These are phyloP conservation scores for Daldinia sp. DNA, from an alignment of 2,329 filamentous ascomycete genomes.

Conservation along the genomic window DNA sequence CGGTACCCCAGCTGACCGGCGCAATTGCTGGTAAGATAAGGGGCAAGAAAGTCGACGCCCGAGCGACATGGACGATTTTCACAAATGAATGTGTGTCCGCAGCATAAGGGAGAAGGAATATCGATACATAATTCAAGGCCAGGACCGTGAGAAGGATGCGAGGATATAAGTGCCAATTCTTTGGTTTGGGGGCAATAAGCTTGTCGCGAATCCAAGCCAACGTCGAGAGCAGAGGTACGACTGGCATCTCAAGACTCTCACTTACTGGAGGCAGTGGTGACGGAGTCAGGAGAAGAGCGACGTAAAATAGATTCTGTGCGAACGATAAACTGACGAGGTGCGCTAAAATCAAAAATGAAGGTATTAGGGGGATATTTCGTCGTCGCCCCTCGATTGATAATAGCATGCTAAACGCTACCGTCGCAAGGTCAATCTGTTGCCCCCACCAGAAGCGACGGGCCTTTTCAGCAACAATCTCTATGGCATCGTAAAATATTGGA, in stretches of 20 bases:
- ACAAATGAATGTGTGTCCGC: slow-evolving; percentile 58
- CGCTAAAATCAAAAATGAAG: slow-evolving; percentile 69
- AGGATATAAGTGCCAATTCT: slow-evolving; percentile 58
- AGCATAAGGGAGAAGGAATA: slow-evolving; percentile 56
- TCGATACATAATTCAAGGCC: slow-evolving; percentile 52
- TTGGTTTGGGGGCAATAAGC: slow-evolving; percentile 57
- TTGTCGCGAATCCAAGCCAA: slow-evolving; percentile 49
- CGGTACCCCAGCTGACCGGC: slow-evolving; percentile 62
- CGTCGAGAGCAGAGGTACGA: slow-evolving; percentile 49
- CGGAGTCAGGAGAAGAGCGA: slow-evolving; percentile 68
- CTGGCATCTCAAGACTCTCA: slow-evolving; percentile 47
- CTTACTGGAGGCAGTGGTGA: slow-evolving; percentile 56
- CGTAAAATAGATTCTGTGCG: slow-evolving; percentile 72
- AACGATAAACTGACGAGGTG: slow-evolving; percentile 71
- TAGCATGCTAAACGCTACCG: slow-evolving; percentile 67
- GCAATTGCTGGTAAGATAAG: slow-evolving; percentile 61
- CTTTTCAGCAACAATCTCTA: slow-evolving; percentile 67
- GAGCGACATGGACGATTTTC: slow-evolving; percentile 50
- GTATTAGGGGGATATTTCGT: slow-evolving; percentile 66
- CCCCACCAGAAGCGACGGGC: slow-evolving; percentile 71
- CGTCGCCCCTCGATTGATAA: slow-evolving; percentile 70
- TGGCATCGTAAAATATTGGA: slow-evolving; percentile 63
- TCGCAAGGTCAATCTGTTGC: slow-evolving; percentile 68
- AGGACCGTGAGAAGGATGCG: slow-evolving; percentile 53
- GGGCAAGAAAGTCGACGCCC: slow-evolving; percentile 60